A percentile compares a stretch with the other conserved stretches of the same genome.
These are phyloP conservation scores for Calonectria pseudoreteaudii DNA, from an alignment of 2,329 filamentous ascomycete species.

Conservation along the genomic window DNA sequence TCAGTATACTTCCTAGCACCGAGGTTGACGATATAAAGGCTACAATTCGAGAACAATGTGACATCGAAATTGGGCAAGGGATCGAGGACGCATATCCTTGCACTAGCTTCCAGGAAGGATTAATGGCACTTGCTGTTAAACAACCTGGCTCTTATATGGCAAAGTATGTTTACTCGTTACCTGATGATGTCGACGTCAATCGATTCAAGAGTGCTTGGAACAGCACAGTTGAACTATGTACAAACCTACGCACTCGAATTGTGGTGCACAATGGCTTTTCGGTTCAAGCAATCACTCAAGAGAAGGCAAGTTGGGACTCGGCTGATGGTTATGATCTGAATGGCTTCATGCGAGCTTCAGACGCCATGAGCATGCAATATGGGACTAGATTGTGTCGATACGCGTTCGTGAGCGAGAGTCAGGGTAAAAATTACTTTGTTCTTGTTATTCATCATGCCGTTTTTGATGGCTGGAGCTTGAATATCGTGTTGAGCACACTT, in stretches of 20 bases:
- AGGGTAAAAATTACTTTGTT: neutral
- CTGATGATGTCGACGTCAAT: neutral
- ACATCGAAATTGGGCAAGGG: neutral
- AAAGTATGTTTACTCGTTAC: neutral
- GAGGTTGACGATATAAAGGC: neutral
- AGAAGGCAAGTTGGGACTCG: neutral
- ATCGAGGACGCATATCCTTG: neutral
- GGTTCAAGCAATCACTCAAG: neutral
- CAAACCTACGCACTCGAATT: neutral
- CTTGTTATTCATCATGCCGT: slow-evolving; percentile 1
- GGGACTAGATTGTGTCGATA: neutral
- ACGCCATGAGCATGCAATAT: neutral
- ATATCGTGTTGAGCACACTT: neutral
- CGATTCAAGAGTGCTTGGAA: neutral
- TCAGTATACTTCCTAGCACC: neutral
- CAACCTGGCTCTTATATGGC: neutral
- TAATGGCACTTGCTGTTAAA: neutral
- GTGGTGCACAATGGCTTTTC: neutral
- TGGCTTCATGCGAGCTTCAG: neutral
- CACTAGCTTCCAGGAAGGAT: neutral
- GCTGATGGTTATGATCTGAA: neutral
- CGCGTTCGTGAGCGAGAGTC: neutral
- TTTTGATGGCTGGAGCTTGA: neutral
- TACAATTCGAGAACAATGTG: neutral
- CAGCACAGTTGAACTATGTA: neutral